A percentile compares a stretch with the other conserved stretches of the same genome.
These are phyloP conservation scores for Tetradesmus obliquus DNA, from an alignment of 139 green algal species.

Conservation along the genomic window DNA sequence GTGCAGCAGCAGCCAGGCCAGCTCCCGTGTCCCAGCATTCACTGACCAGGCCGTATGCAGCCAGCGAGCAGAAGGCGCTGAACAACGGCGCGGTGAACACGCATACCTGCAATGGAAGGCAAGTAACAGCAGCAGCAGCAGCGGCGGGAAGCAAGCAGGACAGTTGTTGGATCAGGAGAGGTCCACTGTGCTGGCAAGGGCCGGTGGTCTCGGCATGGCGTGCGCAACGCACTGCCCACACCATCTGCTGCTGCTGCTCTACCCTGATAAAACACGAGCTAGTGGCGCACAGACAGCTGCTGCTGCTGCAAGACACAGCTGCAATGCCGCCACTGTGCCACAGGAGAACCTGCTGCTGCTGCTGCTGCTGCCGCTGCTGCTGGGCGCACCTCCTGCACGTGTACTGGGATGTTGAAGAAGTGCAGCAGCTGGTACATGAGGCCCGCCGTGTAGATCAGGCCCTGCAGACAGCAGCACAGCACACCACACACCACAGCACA, in stretches of 20 bases:
- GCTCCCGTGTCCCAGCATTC: conserved; percentile 74
- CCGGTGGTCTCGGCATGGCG: no score
- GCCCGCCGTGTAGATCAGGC: conserved; percentile 94
- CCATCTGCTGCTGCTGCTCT: neutral
- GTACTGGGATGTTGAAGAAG: conserved; percentile 89
- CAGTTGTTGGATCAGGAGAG: no score
- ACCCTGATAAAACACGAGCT: neutral
- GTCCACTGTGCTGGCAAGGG: no score
- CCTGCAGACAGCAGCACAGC: conserved; percentile 57
- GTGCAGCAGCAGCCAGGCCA: conserved; percentile 86
- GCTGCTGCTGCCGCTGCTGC: neutral
- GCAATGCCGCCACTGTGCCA: neutral
- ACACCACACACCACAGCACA: neutral
- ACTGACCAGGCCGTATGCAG: conserved; percentile 89
- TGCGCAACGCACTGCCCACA: neutral
- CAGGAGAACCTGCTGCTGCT: neutral
- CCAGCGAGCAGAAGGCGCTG: conserved; percentile 85
- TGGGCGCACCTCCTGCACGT: conserved; percentile 88
- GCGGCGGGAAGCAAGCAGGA: no score
- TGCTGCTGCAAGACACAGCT: neutral
- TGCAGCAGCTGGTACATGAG: conserved; percentile 91
- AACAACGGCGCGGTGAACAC: conserved; percentile 97
- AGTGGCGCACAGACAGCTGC: no score
- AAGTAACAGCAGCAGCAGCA: neutral
- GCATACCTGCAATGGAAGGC: conserved; percentile 79